Percentiles rank a stretch among this genome's conserved stretches.
phyloP scores from a whole-genome alignment of 2,329 filamentous ascomycete species.

The Zasmidium angulare region DNA sequence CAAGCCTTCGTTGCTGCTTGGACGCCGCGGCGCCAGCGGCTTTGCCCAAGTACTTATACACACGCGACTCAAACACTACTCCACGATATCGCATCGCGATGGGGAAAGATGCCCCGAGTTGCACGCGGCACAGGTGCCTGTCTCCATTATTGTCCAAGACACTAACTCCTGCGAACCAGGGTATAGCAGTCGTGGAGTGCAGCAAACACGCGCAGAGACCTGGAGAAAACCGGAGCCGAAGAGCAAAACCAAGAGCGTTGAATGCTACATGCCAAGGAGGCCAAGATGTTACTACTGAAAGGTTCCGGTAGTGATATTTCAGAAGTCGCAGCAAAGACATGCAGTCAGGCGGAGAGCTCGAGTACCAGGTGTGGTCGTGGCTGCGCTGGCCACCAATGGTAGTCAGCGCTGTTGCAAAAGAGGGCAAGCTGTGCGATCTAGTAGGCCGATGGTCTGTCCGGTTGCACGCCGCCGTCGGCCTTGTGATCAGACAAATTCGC shows the following conservation, averaged over 20 bases:
- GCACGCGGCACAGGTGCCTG: neutral
- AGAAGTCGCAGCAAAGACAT: neutral
- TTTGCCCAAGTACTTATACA: neutral
- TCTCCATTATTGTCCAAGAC: neutral
- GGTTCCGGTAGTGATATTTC: neutral
- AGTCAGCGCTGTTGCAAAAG: neutral
- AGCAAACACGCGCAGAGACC: neutral
- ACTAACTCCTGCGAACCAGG: neutral
- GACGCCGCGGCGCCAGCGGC: neutral
- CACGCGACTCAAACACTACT: neutral
- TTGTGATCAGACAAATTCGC: neutral
- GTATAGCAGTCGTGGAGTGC: neutral
- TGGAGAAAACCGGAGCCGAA: neutral
- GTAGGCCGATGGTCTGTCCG: neutral
- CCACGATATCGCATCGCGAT: neutral
- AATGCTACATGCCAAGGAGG: neutral
- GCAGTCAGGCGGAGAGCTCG: too few relatives aligned
- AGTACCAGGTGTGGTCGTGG: neutral
- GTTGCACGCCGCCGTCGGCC: neutral
- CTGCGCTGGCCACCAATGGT: neutral
- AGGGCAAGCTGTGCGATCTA: neutral
- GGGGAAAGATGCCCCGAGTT: neutral
- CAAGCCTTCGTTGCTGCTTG: neutral
- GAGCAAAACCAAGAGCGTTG: neutral
- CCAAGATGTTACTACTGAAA: neutral